Evolutionary conservation across 805 yeast genomes (phyloP), one percentile per base, ranked within the genome.

Genomic region (Myxozyma kluyveri): DNA sequence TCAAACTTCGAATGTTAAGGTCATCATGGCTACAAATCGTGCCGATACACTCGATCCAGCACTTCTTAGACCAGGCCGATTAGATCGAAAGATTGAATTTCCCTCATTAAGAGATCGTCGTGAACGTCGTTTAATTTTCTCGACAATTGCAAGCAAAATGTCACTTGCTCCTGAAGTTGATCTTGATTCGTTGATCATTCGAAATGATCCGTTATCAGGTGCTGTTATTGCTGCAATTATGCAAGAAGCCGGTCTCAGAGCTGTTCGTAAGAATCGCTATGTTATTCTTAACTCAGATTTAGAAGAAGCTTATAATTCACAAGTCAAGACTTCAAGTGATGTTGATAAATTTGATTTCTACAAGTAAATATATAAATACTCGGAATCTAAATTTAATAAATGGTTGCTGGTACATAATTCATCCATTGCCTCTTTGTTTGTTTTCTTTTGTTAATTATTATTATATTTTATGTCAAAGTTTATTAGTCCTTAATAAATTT

Each of bases 1-100:
- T 68, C 99, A 93, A 74, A 75, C 86, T 1, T 82, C 96, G 4
- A 90, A 89, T 59, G 99, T 93, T 47, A 93, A 93, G 75, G 62
- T 93, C 33, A 93, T 93, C 59, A 93, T 93, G 99, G 99, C 99
- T 38, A 93, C 99, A 10, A 93, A 93, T 73, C 86, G 99, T 74
- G 96, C 96, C n/a, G 99, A 93, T 68, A 93, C 99, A 1, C 80
- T 93, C 63, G 99, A 93, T 72, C 99, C 99, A 3, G 99, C 99
- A 10, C 76, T 93, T 62, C 80, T 93, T 70, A 86, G 99, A 75
- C 97, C 99, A 18, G 99, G 99, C 61, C 86, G 99, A 75, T 79
- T 93, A 69, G 99, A 93, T 72, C 82, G 99, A 71, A 95, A 95
- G 72, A 95, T 93, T 63, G 99, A 93, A 72, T 95, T 93, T 72